These are phyloP conservation scores for Pythium rhizo-oryzae DNA, from an alignment of 352 stramenopile species.

Conservation along the genomic window DNA sequence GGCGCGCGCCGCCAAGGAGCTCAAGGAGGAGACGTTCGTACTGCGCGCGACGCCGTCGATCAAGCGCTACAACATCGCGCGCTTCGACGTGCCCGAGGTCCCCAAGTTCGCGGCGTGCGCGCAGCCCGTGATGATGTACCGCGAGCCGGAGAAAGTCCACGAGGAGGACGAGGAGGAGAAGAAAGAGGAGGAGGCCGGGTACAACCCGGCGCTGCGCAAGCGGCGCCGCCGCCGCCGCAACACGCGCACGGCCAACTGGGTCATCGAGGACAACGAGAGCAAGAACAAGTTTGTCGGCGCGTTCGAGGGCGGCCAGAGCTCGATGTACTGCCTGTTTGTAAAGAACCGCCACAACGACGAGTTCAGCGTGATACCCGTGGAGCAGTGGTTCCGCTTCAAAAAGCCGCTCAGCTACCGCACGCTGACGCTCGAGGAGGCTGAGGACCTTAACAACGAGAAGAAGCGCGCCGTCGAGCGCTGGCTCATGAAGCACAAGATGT, in stretches of 20 bases:
- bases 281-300: conserved; percentile 86
- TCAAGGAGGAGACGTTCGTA: conserved; percentile 69
- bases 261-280: conserved; percentile 83
- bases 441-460: conserved; percentile 90
- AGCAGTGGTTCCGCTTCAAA: conserved; percentile 91
- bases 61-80: conserved; percentile 88
- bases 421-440: conserved; percentile 82
- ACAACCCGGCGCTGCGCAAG: conserved; percentile 77
- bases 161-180: conserved; percentile 78
- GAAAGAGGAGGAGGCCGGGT: conserved; percentile 73
- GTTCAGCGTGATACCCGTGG: conserved; percentile 86
- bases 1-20: conserved; percentile 1
- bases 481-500: conserved; percentile 90
- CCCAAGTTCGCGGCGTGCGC: conserved; percentile 60
- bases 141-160: conserved; percentile 71
- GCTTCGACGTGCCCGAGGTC: conserved; percentile 73
- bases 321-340: conserved; percentile 86
- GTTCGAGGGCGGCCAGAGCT: conserved; percentile 82
- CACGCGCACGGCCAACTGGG: conserved; percentile 75
- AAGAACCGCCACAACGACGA: conserved; percentile 89
- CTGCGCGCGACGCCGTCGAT: conserved; percentile 84
- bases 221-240: conserved; percentile 75
- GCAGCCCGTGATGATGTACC: conserved; percentile 89
- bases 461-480: conserved; percentile 86
- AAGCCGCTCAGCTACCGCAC: conserved; percentile 86